These are phyloP conservation scores for Acanthamoeba sp. DNA, from an alignment of 208 protist species.

Conservation along the genomic window DNA sequence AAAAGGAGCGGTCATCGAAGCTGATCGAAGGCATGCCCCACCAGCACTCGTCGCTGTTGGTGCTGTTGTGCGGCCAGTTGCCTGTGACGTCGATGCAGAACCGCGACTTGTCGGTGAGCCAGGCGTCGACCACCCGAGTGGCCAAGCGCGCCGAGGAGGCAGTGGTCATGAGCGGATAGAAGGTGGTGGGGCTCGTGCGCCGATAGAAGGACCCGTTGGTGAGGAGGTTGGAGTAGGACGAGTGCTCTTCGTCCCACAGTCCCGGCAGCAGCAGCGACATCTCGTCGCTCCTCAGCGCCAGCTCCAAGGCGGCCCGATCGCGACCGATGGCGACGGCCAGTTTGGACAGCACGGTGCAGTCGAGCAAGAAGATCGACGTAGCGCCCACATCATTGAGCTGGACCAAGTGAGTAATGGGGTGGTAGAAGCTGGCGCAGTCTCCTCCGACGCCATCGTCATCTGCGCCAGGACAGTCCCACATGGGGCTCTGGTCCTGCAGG, in stretches of 20 bases:
- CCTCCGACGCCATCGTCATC: not conserved
- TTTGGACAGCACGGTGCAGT: not conserved
- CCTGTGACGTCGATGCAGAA: slow-evolving; percentile 45
- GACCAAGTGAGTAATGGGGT: not conserved
- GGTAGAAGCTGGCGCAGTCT: not conserved
- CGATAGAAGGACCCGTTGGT: not conserved
- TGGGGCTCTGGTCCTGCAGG: slow-evolving; percentile 15
- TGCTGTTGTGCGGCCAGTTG: not conserved
- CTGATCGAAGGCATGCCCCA: slow-evolving; percentile 22
- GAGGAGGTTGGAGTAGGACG: not conserved
- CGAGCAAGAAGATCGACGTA: not conserved
- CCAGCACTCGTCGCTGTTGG: not conserved
- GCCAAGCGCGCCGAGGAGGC: not conserved
- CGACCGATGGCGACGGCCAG: not conserved
- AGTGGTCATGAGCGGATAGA: slow-evolving; percentile 6
- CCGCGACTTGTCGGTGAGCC: slow-evolving; percentile 28
- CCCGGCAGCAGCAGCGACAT: not conserved
- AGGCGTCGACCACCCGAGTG: not conserved
- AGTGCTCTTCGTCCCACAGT: slow-evolving; percentile 8
- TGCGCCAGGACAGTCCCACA: slow-evolving; percentile 24
- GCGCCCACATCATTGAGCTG: not conserved
- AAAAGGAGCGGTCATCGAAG: slow-evolving; percentile 43
- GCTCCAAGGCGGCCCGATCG: not conserved
- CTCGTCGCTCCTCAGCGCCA: not conserved
- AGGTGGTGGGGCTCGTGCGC: slow-evolving; percentile 14